A percentile compares a stretch with the other conserved stretches of the same genome.
Conservation (phyloP, 2,329 filamentous ascomycete species). For the Colletotrichum magnum region DNA sequence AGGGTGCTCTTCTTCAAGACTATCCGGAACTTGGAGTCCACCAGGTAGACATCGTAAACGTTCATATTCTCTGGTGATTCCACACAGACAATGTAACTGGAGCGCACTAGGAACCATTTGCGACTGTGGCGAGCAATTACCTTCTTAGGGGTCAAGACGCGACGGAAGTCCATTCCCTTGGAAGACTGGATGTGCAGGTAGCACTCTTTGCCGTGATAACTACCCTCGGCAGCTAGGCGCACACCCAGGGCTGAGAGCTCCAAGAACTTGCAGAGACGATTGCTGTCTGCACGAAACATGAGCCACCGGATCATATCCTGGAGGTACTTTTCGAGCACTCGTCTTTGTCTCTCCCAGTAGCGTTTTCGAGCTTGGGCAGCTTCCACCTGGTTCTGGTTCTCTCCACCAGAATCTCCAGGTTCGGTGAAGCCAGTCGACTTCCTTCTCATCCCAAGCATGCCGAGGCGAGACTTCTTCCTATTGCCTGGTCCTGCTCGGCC, state of each 20-base stretch:
- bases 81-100: constrained; percentile 98
- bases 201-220: constrained; percentile 98
- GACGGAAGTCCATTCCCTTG: constrained; percentile 89
- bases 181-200: constrained; percentile 92
- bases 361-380: constrained; percentile 63
- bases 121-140: constrained; percentile 87
- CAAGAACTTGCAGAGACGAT: constrained; percentile 94
- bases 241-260: constrained; percentile 96
- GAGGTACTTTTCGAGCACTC: constrained; percentile 89
- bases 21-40: constrained; percentile 89
- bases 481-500: constrained; percentile 31
- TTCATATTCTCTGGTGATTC: constrained; percentile 99
- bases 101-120: constrained; percentile 98
- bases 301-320: constrained; percentile 96
- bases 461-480: constrained; percentile 67
- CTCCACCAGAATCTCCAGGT: constrained; percentile 57
- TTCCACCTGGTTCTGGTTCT: constrained; percentile 54
- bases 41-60: constrained; percentile 98
- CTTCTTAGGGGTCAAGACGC: constrained; percentile 82
- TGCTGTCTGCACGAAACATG: constrained; percentile 96
- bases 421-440: constrained; percentile 67
- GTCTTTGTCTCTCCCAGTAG: constrained; percentile 87
- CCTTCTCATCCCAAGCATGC: constrained; percentile 67
- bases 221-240: constrained; percentile 92
- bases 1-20: constrained; percentile 78